Base-by-base conservation (phyloP, 805 yeast species). In the Torulaspora quercuum region DNA sequence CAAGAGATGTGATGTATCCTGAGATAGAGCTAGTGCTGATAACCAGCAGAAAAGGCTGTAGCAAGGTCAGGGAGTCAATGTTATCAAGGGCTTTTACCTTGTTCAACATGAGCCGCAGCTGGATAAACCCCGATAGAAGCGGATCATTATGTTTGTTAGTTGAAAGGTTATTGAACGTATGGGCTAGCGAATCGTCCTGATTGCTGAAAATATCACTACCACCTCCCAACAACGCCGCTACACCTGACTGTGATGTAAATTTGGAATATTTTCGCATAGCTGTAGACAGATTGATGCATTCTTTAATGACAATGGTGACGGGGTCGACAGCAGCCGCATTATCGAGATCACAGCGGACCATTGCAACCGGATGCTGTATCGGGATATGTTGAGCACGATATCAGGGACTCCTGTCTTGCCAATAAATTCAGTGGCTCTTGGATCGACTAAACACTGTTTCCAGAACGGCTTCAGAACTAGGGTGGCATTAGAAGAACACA, bases 201-300 rank as follows among this genome's bases (percentile, higher is more conserved):
- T 65, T 66, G 41, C 62, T 73, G 48, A 76, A 75, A 31, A 76
- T 70, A 29, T 76, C 70, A 30, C 62, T 54, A 6, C 78, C 72
- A 4, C 83, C 79, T 2, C 92, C 83, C 29, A 90, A 67, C 19
- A 90, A 76, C 5, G 95, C 86, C 7, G 96, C 90, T 24, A 89
- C 92, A 2, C 88, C 86, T 5, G 81, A 72, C 26, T 60, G 65
- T 1, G 59, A 53, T 53, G 82, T 75, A 48, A 82, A 82, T 45
- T 84, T 77, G 55, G 88, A 76, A 45, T 84, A 72, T 55, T 87
- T 88, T 37, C 97, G 72, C 95, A 92, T 87, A 14, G 92, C 88
- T 12, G 95, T 80, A 12, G 90, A 77, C 35, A 92, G 75, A 39
- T 80, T 72, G 53, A 86, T 82, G 59, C 96, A 87, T 65, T 92